phyloP scores from a whole-genome alignment of 768 basidiomycete genomes.

The Polyporus arcularius region DNA sequence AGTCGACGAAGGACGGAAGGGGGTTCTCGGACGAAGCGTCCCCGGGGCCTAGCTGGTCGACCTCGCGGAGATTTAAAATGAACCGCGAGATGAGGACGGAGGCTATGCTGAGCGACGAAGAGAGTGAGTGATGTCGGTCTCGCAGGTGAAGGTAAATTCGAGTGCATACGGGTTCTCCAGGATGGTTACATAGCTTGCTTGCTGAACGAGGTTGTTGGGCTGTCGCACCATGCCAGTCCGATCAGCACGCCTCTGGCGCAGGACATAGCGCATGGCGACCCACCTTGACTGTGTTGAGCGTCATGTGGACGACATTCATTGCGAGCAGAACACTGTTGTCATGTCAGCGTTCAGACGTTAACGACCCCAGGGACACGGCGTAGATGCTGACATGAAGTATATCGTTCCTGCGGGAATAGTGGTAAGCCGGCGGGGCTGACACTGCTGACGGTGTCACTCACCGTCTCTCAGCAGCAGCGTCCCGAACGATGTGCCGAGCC shows the following conservation, averaged over 20 bases:
- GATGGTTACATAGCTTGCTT: slow-evolving; percentile 11
- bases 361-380: no score
- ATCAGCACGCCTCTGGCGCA: neutral
- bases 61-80: slow-evolving; percentile 12
- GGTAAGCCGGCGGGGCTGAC: neutral
- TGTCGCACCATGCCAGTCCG: neutral
- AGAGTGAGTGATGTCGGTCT: neutral
- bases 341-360: neutral
- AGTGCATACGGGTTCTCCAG: slow-evolving; percentile 9
- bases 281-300: slow-evolving; percentile 10
- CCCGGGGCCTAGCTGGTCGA: slow-evolving; percentile 5
- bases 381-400: no score
- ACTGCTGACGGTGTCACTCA: neutral
- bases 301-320: slow-evolving; percentile 11
- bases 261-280: neutral
- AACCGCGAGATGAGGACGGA: slow-evolving; percentile 16
- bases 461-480: slow-evolving; percentile 10
- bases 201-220: slow-evolving; percentile 10
- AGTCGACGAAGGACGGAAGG: slow-evolving; percentile 1
- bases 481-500: slow-evolving; percentile 9
- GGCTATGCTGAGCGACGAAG: neutral
- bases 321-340: slow-evolving; percentile 1
- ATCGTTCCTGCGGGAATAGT: no score
- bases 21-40: neutral
- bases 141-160: neutral